Conservation (phyloP, 768 basidiomycete genomes). For the Leccinellum rugosiceps region DNA sequence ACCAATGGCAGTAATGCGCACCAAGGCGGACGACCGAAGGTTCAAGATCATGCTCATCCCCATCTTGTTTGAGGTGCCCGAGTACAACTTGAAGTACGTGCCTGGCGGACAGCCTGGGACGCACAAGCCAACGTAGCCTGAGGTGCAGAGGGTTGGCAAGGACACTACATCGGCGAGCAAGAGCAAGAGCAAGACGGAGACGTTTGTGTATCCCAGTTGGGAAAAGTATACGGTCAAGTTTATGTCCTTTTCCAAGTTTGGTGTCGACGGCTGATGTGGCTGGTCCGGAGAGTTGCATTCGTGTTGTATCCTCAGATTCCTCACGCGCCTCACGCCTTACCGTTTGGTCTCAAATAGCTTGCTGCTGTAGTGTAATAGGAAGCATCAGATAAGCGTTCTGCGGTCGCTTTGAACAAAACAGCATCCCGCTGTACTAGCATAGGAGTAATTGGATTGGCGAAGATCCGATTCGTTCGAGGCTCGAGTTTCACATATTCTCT, state of each 20-base stretch:
- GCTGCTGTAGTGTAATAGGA: too few species aligned
- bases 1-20: conserved; percentile 19
- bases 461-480: too few species aligned
- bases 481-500: too few species aligned
- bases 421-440: too few species aligned
- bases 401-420: too few species aligned
- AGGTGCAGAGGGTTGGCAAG: conserved; percentile 11
- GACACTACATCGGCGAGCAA: conserved; percentile 16
- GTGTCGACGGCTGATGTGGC: neutral
- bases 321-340: too few species aligned
- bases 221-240: conserved; percentile 59
- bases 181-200: conserved; percentile 40
- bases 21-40: conserved; percentile 48
- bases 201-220: conserved; percentile 59
- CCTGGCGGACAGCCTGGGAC: conserved; percentile 20
- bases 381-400: too few species aligned
- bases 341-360: too few species aligned
- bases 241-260: too few species aligned
- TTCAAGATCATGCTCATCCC: conserved; percentile 52
- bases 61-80: conserved; percentile 38
- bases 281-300: too few species aligned
- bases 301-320: too few species aligned
- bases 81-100: conserved; percentile 14
- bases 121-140: conserved; percentile 29
- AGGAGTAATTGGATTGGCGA: too few species aligned